These are phyloP conservation scores for Talaromyces sp. DNA, from an alignment of 2,329 filamentous ascomycete species.

Conservation along the genomic window DNA sequence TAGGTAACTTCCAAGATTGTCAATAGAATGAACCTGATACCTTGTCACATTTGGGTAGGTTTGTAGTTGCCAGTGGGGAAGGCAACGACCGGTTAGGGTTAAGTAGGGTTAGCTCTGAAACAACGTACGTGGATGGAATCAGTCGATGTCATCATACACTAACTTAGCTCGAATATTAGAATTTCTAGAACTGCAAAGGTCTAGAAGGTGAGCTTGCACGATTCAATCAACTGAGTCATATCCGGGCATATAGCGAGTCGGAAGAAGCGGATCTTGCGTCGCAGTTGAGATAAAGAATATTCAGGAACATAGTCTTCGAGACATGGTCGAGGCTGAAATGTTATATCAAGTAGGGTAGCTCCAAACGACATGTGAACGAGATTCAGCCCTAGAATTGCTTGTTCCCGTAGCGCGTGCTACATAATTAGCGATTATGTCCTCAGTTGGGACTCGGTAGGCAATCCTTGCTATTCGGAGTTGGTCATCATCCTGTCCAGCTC, in stretches of 20 bases:
- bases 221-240: neutral
- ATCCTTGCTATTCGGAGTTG: neutral
- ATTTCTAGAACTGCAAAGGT: neutral
- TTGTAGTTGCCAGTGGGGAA: neutral
- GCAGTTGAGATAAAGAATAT: neutral
- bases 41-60: neutral
- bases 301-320: neutral
- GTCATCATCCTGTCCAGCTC: neutral
- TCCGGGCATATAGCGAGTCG: neutral
- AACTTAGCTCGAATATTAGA: neutral
- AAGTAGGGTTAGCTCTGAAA: neutral
- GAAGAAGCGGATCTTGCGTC: neutral
- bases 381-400: neutral
- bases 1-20: neutral
- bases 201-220: neutral
- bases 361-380: neutral
- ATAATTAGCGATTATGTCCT: neutral
- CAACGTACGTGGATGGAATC: neutral
- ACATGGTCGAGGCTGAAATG: neutral
- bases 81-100: neutral
- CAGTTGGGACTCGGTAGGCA: neutral
- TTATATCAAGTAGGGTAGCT: neutral
- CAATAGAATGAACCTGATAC: neutral
- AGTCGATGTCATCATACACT: neutral
- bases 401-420: neutral